A percentile compares a stretch with the other conserved stretches of the same genome.
These are phyloP conservation scores for Dimargaris cristalligena DNA, from an alignment of 192 early-diverging fungal species.

Conservation along the genomic window DNA sequence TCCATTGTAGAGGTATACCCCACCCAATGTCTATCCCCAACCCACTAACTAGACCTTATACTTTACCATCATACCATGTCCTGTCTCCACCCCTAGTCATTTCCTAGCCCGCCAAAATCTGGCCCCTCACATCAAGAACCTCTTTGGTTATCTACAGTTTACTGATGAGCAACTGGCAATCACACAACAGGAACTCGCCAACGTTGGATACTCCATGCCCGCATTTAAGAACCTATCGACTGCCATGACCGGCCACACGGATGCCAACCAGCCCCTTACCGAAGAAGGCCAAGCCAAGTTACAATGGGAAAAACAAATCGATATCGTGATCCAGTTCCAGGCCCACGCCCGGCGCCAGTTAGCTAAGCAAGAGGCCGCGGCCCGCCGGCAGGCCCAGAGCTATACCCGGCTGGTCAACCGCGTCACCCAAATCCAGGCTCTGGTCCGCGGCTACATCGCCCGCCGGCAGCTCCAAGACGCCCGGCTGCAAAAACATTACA, in stretches of 20 bases:
- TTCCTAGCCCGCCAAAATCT: slow-evolving; percentile 68
- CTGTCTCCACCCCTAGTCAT: no score
- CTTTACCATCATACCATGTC: no score
- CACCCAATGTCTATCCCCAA: no score
- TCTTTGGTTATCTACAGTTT: slow-evolving; percentile 85
- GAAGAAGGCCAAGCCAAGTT: neutral
- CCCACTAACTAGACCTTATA: no score
- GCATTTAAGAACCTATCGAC: slow-evolving; percentile 72
- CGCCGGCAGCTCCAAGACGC: slow-evolving; percentile 18
- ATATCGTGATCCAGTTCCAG: slow-evolving; percentile 32
- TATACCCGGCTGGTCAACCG: slow-evolving; percentile 35
- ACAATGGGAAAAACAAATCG: slow-evolving; percentile 22
- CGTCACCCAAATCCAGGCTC: slow-evolving; percentile 31
- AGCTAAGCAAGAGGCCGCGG: slow-evolving; percentile 17
- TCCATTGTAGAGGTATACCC: no score
- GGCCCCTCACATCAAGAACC: slow-evolving; percentile 77
- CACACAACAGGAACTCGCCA: slow-evolving; percentile 71
- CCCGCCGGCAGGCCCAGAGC: slow-evolving; percentile 28
- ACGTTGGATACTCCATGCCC: slow-evolving; percentile 67
- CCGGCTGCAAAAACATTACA: neutral
- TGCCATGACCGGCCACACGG: slow-evolving; percentile 13
- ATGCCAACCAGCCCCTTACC: neutral
- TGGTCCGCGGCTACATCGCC: slow-evolving; percentile 34
- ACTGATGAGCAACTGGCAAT: slow-evolving; percentile 42
- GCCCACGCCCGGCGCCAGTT: slow-evolving; percentile 22